These are phyloP conservation scores for Bruguiera parviflora DNA, from an alignment of 345 rosid genomes.

Conservation along the genomic window DNA sequence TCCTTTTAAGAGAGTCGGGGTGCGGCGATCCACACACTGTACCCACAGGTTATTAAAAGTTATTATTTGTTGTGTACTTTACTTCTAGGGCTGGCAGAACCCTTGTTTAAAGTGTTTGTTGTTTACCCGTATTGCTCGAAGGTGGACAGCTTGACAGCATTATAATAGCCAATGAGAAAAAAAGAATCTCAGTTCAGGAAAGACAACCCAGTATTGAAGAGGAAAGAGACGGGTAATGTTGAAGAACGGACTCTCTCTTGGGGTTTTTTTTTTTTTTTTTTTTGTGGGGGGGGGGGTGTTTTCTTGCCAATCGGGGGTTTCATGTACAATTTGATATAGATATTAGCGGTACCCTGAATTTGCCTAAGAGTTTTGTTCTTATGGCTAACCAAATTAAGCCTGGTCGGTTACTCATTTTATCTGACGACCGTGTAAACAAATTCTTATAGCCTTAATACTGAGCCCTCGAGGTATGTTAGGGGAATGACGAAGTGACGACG, in stretches of 20 bases:
- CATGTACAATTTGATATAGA: not conserved
- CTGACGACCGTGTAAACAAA: too few relatives aligned
- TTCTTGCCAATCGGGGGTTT: slow-evolving; percentile 23
- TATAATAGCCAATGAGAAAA: slow-evolving; percentile 29
- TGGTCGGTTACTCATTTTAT: too few relatives aligned
- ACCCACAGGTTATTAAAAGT: slow-evolving; percentile 42
- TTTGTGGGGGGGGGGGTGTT: not conserved
- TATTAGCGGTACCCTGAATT: too few relatives aligned
- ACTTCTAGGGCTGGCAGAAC: not conserved
- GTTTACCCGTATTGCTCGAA: slow-evolving; percentile 9
- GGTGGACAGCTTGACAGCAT: slow-evolving; percentile 39
- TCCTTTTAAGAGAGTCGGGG: slow-evolving; percentile 32
- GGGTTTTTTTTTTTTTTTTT: too few relatives aligned
- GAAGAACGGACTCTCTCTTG: not conserved
- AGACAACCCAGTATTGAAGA: slow-evolving; percentile 43
- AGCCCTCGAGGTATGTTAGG: too few relatives aligned
- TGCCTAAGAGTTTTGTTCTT: too few relatives aligned
- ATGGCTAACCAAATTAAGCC: too few relatives aligned
- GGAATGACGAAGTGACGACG: too few relatives aligned
- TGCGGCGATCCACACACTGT: slow-evolving; percentile 38
- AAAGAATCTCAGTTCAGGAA: slow-evolving; percentile 40
- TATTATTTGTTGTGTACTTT: not conserved
- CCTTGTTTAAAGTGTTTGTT: not conserved
- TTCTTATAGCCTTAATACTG: too few relatives aligned
- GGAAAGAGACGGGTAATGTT: slow-evolving; percentile 34